Conservation (phyloP, 2,329 filamentous ascomycete species). For the Berkeleyomyces basicola region DNA sequence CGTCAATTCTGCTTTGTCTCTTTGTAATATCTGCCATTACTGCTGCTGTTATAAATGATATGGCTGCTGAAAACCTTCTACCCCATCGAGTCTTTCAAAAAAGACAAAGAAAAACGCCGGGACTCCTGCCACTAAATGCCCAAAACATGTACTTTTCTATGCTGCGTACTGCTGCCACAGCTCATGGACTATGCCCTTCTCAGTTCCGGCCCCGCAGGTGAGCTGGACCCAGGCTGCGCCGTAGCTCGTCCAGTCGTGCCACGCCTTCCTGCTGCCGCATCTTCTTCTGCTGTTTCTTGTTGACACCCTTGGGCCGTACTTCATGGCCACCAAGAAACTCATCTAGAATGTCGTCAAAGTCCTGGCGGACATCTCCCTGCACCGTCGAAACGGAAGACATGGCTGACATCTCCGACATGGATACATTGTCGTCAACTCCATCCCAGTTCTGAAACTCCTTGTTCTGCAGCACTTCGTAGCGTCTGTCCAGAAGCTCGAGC, state of each 20-base stretch:
- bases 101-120: not conserved
- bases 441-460: constrained; percentile 44
- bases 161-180: not conserved
- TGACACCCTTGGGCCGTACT: constrained; percentile 37
- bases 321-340: constrained; percentile 57
- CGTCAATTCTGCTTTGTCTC: too few species aligned
- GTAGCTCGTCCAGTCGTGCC: constrained; percentile 79
- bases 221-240: constrained; percentile 62
- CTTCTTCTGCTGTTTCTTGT: constrained; percentile 66
- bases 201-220: constrained; percentile 29
- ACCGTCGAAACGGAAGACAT: constrained; percentile 50
- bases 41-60: too few species aligned
- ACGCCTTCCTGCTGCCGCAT: constrained; percentile 66
- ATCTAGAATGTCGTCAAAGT: constrained; percentile 84
- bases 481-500: constrained; percentile 65
- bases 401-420: constrained; percentile 40
- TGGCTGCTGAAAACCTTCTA: too few species aligned
- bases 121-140: not conserved
- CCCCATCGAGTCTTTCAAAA: not conserved
- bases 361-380: constrained; percentile 48
- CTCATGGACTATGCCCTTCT: not conserved
- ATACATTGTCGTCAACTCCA: constrained; percentile 26
- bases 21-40: too few species aligned
- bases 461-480: constrained; percentile 74
- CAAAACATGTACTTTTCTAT: not conserved